Conservation (phyloP, 2,329 filamentous ascomycete species). For the Alternaria triticimaculans region DNA sequence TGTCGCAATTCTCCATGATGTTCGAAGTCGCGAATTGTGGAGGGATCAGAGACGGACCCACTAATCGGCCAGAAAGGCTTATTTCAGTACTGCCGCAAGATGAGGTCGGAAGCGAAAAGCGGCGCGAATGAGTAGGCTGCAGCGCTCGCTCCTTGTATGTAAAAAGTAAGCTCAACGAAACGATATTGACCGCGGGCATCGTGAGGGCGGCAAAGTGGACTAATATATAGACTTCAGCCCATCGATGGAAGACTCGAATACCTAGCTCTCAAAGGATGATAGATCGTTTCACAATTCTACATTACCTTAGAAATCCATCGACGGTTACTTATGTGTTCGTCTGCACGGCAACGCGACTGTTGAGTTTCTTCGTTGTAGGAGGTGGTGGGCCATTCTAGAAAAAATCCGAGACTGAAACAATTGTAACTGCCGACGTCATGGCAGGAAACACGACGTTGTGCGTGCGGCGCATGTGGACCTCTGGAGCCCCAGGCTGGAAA, state of each 20-base stretch:
- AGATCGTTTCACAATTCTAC: not conserved
- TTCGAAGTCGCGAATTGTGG: not conserved
- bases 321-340: not conserved
- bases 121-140: not conserved
- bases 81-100: not conserved
- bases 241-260: not conserved
- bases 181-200: not conserved
- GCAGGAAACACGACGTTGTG: conserved; percentile 2
- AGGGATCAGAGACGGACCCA: not conserved
- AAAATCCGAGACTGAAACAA: not conserved
- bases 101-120: not conserved
- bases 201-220: not conserved
- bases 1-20: not conserved
- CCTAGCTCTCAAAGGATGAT: not conserved
- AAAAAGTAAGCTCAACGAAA: not conserved
- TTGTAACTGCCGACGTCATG: not conserved
- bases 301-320: not conserved
- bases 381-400: conserved; percentile 7
- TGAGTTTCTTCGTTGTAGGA: not conserved
- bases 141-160: not conserved
- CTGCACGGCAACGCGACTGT: not conserved
- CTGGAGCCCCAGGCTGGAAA: conserved; percentile 6
- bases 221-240: not conserved
- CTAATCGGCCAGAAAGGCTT: not conserved
- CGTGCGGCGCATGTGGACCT: not conserved